phyloP scores from a whole-genome alignment of 2,329 filamentous ascomycete genomes.

The Phoma sp. region DNA sequence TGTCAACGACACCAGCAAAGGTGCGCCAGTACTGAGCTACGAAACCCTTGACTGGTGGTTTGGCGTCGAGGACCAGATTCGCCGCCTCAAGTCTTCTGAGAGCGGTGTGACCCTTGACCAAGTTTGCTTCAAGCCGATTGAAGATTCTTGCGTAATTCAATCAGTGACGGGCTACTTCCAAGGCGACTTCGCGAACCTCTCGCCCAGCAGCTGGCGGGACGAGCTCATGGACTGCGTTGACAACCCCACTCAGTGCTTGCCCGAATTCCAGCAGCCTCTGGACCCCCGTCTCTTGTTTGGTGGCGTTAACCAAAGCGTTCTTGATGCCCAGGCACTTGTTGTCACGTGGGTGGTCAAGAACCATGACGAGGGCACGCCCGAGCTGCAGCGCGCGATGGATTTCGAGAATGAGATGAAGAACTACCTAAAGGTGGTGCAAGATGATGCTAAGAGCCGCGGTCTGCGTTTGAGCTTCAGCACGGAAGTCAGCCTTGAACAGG shows the following conservation, averaged over 20 bases:
- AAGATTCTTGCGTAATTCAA: conserved; percentile 88
- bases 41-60: conserved; percentile 95
- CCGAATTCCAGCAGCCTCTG: conserved; percentile 87
- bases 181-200: conserved; percentile 67
- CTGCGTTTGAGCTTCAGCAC: conserved; percentile 92
- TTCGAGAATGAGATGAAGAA: conserved; percentile 84
- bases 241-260: conserved; percentile 81
- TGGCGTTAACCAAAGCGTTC: conserved; percentile 72
- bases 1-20: conserved; percentile 80
- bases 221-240: conserved; percentile 76
- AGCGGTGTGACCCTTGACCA: conserved; percentile 77
- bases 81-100: conserved; percentile 72
- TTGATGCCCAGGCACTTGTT: conserved; percentile 80
- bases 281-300: conserved; percentile 87
- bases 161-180: conserved; percentile 91
- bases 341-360: conserved; percentile 97
- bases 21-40: conserved; percentile 81
- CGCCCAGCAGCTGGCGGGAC: conserved; percentile 73
- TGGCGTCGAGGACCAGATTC: conserved; percentile 80
- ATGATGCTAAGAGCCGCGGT: conserved; percentile 78
- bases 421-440: conserved; percentile 77
- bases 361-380: conserved; percentile 73
- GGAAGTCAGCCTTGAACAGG: conserved; percentile 92
- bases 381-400: conserved; percentile 78
- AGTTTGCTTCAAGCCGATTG: conserved; percentile 93